A percentile compares a stretch with the other conserved stretches of the same genome.
phyloP scores from a whole-genome alignment of 306 rosid species.

The Medicago arabica region DNA sequence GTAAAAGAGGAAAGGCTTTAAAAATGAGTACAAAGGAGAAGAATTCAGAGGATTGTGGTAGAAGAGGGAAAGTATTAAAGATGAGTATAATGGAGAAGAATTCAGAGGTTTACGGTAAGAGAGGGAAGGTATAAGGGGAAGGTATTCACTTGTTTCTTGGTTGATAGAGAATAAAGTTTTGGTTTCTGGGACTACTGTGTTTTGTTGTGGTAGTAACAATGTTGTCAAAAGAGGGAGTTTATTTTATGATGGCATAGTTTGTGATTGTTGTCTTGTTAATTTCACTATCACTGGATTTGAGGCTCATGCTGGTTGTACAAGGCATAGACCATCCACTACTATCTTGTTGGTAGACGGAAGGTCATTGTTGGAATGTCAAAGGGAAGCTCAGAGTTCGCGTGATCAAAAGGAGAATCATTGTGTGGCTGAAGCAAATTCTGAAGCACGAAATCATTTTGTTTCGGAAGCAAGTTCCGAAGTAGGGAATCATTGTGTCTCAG shows the following conservation, averaged over 20 bases:
- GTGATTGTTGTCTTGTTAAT: slow-evolving; percentile 59
- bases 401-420: neutral
- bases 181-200: slow-evolving; percentile 36
- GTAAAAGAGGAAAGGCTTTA: neutral
- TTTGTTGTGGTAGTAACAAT: slow-evolving; percentile 32
- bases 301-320: slow-evolving; percentile 63
- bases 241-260: slow-evolving; percentile 51
- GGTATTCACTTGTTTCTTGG: neutral
- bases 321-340: slow-evolving; percentile 63
- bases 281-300: slow-evolving; percentile 58
- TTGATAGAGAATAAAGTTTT: neutral
- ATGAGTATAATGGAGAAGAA: too few relatives aligned
- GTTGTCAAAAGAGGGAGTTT: slow-evolving; percentile 51
- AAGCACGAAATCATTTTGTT: neutral
- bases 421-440: neutral
- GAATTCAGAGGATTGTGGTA: too few relatives aligned
- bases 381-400: neutral
- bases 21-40: too few relatives aligned
- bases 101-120: too few relatives aligned
- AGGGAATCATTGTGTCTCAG: too few relatives aligned
- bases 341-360: slow-evolving; percentile 70
- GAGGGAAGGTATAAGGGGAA: neutral
- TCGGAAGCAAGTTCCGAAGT: too few relatives aligned
- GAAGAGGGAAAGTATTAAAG: neutral
- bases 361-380: slow-evolving; percentile 58